Evolutionary conservation across 2,329 filamentous ascomycete species (phyloP), one percentile per base, ranked within the genome.

Genomic region (Trichoderma gracile): DNA sequence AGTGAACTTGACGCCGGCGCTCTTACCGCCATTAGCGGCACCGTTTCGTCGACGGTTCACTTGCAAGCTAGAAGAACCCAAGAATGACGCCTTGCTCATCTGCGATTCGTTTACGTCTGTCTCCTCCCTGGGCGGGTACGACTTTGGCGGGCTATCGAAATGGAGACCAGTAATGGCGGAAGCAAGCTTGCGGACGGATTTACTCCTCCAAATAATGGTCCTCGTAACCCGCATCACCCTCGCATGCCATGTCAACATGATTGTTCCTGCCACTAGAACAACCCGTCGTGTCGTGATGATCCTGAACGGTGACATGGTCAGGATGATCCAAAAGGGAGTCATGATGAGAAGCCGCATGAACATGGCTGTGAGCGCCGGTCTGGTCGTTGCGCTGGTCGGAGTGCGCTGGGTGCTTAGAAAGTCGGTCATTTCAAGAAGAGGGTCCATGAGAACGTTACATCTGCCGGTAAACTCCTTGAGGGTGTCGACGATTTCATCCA

Each of bases 401-500:
- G 92, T 97, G 63, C 89, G 86, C 75, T 97, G 93, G 0, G 93
- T 96, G 66, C 91, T 95, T 27, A 99, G 82, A 73, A 97, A 97
- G 75, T 98, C 93, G 6, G 93, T 97, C 75, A 98, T 82, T 68
- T 91, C 88, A 50, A 97, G 82, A 63, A 98, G 84, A 3, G 95
- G 95, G 71, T 97, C 93, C 58, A 98, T 83, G 19, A 99, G 81
- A 59, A 97, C 89, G 75, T 97, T 97, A 77, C 95, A 97, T 55
- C 95, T 86, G 5, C 89, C 90, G 0, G 94, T 98, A 70, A 99
- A 92, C 69, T 93, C 88, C 75, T 93, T 92, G 50, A 99, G 79
- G 0, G 92, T 96, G 71, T 98, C 93, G 64, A 99, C 91, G 66
- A 99, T 99, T 78, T 99, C 95, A 75, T 99, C 95, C 59, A 99